A percentile compares a stretch with the other conserved stretches of the same genome.
Evolutionary conservation across 805 yeast species (phyloP).

Genomic region (Cyberlindnera mycetangii): DNA sequence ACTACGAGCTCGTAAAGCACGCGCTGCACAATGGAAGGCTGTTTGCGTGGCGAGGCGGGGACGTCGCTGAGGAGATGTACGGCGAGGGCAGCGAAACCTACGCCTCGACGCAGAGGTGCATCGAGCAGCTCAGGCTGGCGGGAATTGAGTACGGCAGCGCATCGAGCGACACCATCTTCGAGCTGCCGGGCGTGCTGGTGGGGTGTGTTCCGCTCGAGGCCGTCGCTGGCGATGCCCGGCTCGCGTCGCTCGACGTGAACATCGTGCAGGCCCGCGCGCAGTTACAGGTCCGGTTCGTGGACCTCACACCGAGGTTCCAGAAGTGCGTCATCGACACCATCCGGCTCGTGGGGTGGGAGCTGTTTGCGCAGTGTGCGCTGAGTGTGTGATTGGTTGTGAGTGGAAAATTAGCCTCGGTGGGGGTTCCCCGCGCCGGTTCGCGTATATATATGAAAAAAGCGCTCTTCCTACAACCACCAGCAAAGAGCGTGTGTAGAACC

Average conservation of each 20-base stretch:
- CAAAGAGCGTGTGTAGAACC: too few relatives aligned
- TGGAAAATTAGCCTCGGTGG: too few relatives aligned
- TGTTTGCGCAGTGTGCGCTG: conserved; percentile 6
- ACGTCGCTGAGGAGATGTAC: conserved; percentile 3
- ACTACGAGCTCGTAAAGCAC: conserved; percentile 19
- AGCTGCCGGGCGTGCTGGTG: conserved; percentile 8
- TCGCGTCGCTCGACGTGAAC: too few relatives aligned
- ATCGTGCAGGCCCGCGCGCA: too few relatives aligned
- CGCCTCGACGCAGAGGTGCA: neutral
- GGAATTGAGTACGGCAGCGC: too few relatives aligned
- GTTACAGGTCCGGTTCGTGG: neutral
- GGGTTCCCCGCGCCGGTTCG: too few relatives aligned
- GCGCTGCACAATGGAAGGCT: conserved; percentile 26
- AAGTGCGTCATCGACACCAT: conserved; percentile 4
- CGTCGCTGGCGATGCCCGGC: too few relatives aligned
- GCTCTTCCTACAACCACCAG: too few relatives aligned
- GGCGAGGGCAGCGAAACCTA: conserved; percentile 7
- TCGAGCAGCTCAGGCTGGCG: neutral
- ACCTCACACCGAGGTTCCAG: conserved; percentile 6
- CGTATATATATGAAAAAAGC: neutral
- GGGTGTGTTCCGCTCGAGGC: conserved; percentile 6
- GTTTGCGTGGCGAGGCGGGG: conserved; percentile 2
- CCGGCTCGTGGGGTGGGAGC: conserved; percentile 12
- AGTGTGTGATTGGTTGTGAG: too few relatives aligned
- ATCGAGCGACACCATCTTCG: too few relatives aligned